Base-by-base conservation (phyloP, 1,284 basidiomycete genomes). In the Malassezia sympodialis region DNA sequence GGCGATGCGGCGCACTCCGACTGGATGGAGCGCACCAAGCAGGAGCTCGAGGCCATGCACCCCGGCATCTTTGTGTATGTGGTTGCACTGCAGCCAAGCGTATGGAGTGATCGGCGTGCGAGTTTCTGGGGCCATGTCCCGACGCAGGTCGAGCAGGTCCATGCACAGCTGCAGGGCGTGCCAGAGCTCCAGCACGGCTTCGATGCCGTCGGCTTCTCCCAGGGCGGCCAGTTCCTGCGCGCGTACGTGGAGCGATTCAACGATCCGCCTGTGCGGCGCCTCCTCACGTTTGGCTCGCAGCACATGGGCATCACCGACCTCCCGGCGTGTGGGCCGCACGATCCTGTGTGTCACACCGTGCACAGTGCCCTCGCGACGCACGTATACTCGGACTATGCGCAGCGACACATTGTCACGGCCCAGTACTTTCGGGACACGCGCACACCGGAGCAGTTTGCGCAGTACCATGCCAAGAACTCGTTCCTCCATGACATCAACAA, bases 391-490 rank as follows among this genome's bases (percentile, higher is more conserved):
- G 67, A 72, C 58, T 72, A 71, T 47, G 68, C 67, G 1, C 71
- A 73, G 49, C 59, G 59, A 3, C 59, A 66, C 26, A 49, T 70
- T n/a, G 65, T 72, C 17, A 51, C 89, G 81, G 93, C 93, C 1
- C 90, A 96, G 69, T 98, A 96, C 77, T 96, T 82, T 76, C 83
- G 93, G 35, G 90, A 96, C 76, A 85, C 87, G 4, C 62, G 59
- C 19, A 59, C 64, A 27, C 49, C 56, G 11, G 77, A 77, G n/a
- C 82, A 84, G 23, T 77, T 90, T 43, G 80, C 81, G 6, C 76
- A 79, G 8, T 98, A 96, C 72, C 78, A 87, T 31, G 68, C 77
- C 3, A 75, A 80, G 6, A 90, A 88, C 75, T 67, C 70, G 45
- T 79, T 78, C 52, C 41, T 79, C 35, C 62, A 73, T 15, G 74